Conservation (phyloP, 2,329 filamentous ascomycete species). For the Bisporella sp. region DNA sequence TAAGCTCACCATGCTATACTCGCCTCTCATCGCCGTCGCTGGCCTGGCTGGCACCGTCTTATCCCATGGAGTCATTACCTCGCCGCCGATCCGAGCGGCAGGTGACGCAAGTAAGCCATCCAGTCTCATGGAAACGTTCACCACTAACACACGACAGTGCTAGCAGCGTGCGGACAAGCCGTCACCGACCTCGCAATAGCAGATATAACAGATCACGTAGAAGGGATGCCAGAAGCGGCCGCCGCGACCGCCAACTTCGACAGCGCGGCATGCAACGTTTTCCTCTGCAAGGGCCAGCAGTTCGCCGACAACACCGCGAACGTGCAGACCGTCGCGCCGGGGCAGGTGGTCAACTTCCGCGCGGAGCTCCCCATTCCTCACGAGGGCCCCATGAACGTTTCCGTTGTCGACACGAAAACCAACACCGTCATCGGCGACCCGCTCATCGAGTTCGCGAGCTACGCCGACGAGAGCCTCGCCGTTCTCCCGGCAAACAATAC, state of each 20-base stretch:
- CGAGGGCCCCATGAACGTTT: constrained; percentile 48
- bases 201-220: neutral
- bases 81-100: neutral
- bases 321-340: constrained; percentile 36
- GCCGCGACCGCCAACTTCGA: neutral
- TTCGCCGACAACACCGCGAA: constrained; percentile 36
- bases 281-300: constrained; percentile 40
- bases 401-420: constrained; percentile 40
- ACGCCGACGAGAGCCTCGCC: constrained; percentile 37
- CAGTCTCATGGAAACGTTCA: neutral
- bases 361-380: constrained; percentile 39
- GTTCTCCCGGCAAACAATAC: constrained; percentile 38
- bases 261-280: constrained; percentile 31
- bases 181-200: neutral
- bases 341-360: constrained; percentile 37
- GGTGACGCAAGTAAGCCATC: neutral
- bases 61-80: neutral
- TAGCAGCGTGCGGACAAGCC: neutral
- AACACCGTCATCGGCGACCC: constrained; percentile 41
- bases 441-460: constrained; percentile 41
- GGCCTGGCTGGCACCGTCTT: neutral
- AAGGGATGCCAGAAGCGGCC: neutral
- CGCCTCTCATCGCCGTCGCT: neutral
- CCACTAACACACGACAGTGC: neutral
- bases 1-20: neutral